Conservation (phyloP, 768 basidiomycete species). For the Hemileccinum rubropunctum region DNA sequence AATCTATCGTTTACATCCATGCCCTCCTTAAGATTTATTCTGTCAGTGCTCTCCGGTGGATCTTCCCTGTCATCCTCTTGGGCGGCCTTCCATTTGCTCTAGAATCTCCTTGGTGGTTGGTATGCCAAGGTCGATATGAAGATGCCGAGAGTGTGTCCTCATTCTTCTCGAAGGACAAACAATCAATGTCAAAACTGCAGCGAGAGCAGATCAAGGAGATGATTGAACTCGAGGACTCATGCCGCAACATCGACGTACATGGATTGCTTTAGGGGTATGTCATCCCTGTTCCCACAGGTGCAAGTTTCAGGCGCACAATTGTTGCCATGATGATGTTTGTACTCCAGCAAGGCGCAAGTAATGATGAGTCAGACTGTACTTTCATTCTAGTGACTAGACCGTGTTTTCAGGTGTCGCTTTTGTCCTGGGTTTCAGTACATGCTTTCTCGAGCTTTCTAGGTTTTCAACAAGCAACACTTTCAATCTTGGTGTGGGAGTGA, state of each 20-base stretch:
- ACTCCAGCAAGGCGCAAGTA: constrained; percentile 27
- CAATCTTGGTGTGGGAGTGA: constrained; percentile 29
- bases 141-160: constrained; percentile 23
- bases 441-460: constrained; percentile 37
- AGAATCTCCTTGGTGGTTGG: constrained; percentile 34
- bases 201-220: constrained; percentile 28
- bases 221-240: constrained; percentile 29
- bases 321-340: constrained; percentile 33
- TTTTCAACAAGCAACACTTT: constrained; percentile 29
- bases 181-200: constrained; percentile 21
- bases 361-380: background rate
- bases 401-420: constrained; percentile 22
- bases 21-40: background rate
- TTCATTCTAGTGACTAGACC: background rate
- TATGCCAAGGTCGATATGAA: constrained; percentile 26
- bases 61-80: constrained; percentile 32
- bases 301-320: constrained; percentile 23
- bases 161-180: constrained; percentile 17
- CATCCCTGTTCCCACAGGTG: constrained; percentile 5
- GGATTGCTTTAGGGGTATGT: constrained; percentile 32
- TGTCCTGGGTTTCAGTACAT: constrained; percentile 27
- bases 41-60: constrained; percentile 30
- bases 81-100: constrained; percentile 9
- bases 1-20: too few species aligned
- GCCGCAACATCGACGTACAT: constrained; percentile 26